A percentile compares a stretch with the other conserved stretches of the same genome.
Conservation (phyloP, 352 stramenopile species). For the Phytophthora pluvialis region DNA sequence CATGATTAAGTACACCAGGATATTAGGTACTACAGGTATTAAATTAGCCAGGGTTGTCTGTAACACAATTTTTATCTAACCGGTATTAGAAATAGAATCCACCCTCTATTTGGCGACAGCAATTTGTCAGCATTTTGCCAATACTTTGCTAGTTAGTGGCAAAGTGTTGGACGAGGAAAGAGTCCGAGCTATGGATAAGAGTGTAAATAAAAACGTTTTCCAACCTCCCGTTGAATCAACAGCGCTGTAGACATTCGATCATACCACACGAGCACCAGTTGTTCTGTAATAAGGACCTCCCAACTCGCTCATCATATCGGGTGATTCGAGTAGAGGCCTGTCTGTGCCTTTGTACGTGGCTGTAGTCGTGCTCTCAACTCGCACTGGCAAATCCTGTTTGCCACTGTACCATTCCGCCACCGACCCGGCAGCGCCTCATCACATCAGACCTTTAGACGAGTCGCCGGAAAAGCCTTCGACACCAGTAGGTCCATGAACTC, state of each 20-base stretch:
- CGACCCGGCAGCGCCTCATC: conserved; percentile 8
- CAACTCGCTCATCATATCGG: conserved; percentile 21
- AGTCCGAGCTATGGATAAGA: too few species aligned
- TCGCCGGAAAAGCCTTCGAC: neutral
- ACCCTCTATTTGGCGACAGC: too few species aligned
- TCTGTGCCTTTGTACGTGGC: neutral
- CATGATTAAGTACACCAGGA: too few species aligned
- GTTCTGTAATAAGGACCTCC: too few species aligned
- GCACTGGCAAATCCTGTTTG: neutral
- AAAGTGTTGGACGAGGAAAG: too few species aligned
- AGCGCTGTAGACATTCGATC: neutral
- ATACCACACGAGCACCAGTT: neutral
- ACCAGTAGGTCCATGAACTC: neutral
- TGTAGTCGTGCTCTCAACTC: neutral
- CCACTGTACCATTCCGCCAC: neutral
- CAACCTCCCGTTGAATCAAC: neutral
- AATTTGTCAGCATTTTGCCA: too few species aligned
- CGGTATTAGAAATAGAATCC: too few species aligned
- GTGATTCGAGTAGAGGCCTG: conserved; percentile 12
- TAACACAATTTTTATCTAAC: too few species aligned
- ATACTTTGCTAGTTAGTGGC: too few species aligned
- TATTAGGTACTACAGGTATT: too few species aligned
- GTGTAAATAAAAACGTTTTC: too few species aligned
- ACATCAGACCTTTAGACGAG: conserved; percentile 16
- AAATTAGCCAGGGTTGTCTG: too few species aligned